Conservation (phyloP, 495 filamentous ascomycete species). For the Penicillium soppii region DNA sequence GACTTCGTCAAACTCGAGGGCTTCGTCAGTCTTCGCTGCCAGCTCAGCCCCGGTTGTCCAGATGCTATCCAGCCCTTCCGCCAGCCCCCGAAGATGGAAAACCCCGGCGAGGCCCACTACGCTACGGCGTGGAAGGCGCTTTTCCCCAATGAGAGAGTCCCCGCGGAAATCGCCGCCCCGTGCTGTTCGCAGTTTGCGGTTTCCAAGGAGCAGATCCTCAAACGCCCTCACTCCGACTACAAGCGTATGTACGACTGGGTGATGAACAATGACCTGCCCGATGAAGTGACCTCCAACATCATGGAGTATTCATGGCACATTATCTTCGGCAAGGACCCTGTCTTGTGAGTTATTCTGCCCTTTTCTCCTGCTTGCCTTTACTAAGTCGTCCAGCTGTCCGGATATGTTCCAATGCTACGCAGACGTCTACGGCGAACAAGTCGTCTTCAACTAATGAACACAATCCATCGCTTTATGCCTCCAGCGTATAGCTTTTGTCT, state of each 20-base stretch:
- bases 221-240: slow-evolving; percentile 53
- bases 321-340: slow-evolving; percentile 51
- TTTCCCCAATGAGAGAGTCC: slow-evolving; percentile 43
- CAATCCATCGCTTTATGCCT: background rate
- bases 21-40: slow-evolving; percentile 44
- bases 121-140: slow-evolving; percentile 44
- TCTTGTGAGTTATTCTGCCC: slow-evolving; percentile 39
- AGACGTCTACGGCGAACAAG: slow-evolving; percentile 44
- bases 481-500: background rate
- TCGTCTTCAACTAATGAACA: slow-evolving; percentile 8
- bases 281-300: slow-evolving; percentile 45
- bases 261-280: slow-evolving; percentile 44
- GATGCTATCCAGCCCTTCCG: slow-evolving; percentile 43
- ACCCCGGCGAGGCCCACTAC: slow-evolving; percentile 43
- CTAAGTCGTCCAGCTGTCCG: slow-evolving; percentile 41
- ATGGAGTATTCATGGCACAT: slow-evolving; percentile 59
- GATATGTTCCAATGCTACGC: slow-evolving; percentile 45
- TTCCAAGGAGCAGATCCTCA: slow-evolving; percentile 49
- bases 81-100: slow-evolving; percentile 50
- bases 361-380: background rate
- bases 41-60: slow-evolving; percentile 40
- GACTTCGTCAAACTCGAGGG: slow-evolving; percentile 37
- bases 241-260: slow-evolving; percentile 60
- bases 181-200: slow-evolving; percentile 75
- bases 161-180: slow-evolving; percentile 48